Evolutionary conservation across 805 yeast genomes (phyloP).

Genomic region (Barnettozyma sucrosica): DNA sequence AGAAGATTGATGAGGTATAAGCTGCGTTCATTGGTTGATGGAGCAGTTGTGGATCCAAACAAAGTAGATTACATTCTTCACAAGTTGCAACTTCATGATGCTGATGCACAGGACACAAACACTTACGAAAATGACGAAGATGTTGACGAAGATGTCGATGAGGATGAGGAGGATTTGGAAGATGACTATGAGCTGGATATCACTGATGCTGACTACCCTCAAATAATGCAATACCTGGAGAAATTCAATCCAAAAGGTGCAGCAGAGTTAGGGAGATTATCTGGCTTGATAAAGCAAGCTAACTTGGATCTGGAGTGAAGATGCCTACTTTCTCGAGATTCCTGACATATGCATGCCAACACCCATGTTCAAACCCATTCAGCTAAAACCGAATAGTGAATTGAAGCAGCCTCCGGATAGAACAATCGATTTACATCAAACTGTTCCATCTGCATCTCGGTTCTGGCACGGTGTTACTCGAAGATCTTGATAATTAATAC

Average conservation of each 20-base stretch:
- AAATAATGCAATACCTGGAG: conserved; percentile 18
- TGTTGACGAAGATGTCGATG: conserved; percentile 22
- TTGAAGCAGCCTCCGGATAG: no score
- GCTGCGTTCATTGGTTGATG: conserved; percentile 50
- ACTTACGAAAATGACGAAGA: conserved; percentile 15
- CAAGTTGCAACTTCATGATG: conserved; percentile 25
- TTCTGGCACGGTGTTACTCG: no score
- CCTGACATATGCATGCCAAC: background rate
- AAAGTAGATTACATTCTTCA: conserved; percentile 38
- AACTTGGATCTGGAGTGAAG: conserved; percentile 9
- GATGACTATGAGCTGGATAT: conserved; percentile 30
- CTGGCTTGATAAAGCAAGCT: conserved; percentile 17
- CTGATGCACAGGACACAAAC: conserved; percentile 21
- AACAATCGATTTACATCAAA: no score
- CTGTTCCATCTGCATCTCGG: no score
- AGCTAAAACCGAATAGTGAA: no score
- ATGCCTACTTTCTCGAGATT: background rate
- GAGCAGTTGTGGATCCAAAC: conserved; percentile 32
- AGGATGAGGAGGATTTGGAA: conserved; percentile 27
- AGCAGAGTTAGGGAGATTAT: conserved; percentile 12
- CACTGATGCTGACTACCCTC: conserved; percentile 21
- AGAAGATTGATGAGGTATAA: conserved; percentile 71
- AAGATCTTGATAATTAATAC: no score
- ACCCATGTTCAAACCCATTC: no score
- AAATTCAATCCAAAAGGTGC: conserved; percentile 24